Conservation (phyloP, 2,329 filamentous ascomycete species). For the Neofusicoccum sp. region DNA sequence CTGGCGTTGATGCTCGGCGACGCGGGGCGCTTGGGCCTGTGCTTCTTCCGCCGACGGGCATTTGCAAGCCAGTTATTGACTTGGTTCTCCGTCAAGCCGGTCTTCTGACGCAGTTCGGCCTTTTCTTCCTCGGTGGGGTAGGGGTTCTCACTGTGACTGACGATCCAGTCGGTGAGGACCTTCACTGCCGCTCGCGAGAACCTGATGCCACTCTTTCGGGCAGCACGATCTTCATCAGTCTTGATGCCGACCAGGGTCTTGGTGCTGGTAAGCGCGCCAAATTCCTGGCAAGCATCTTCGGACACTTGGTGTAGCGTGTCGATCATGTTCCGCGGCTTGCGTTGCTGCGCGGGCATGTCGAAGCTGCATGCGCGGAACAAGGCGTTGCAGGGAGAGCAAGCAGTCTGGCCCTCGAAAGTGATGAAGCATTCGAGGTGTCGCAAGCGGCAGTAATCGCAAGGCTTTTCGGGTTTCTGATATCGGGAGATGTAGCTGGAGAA, state of each 20-base stretch:
- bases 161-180: conserved; percentile 80
- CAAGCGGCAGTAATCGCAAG: conserved; percentile 50
- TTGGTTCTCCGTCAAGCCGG: conserved; percentile 77
- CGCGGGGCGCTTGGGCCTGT: conserved; percentile 63
- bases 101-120: conserved; percentile 72
- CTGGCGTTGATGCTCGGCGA: conserved; percentile 63
- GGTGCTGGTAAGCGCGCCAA: conserved; percentile 31
- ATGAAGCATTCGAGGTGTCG: conserved; percentile 49
- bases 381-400: conserved; percentile 48
- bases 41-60: conserved; percentile 78
- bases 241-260: conserved; percentile 39
- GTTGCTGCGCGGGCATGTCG: conserved; percentile 32
- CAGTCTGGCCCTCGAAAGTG: conserved; percentile 38
- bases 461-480: conserved; percentile 45
- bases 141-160: conserved; percentile 74
- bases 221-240: conserved; percentile 28
- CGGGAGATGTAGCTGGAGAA: conserved; percentile 48
- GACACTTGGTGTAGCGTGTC: conserved; percentile 49
- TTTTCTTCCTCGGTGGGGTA: conserved; percentile 89
- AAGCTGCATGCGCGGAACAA: conserved; percentile 51
- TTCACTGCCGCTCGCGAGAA: conserved; percentile 80
- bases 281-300: conserved; percentile 37
- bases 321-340: conserved; percentile 37
- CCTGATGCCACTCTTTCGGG: conserved; percentile 66
- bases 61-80: conserved; percentile 94